Base-by-base conservation (phyloP, 1,284 basidiomycete genomes). In the Moesziomyces globuligerus region DNA sequence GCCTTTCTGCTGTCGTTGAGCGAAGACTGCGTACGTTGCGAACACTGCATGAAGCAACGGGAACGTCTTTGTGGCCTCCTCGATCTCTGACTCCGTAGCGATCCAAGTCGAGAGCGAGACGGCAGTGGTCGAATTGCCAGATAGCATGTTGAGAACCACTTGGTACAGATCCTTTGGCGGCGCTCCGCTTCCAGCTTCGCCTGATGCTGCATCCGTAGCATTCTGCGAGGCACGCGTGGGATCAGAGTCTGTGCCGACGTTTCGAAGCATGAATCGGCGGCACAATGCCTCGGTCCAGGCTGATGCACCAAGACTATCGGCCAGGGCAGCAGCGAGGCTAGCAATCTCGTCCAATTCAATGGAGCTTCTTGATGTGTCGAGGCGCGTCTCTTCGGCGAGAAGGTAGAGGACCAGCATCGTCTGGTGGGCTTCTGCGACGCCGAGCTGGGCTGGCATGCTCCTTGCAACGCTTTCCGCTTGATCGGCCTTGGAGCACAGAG, bases 311-410 rank as follows among this genome's bases (percentile, higher is more conserved):
- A 34, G 21, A 13, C 26, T 20, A 17, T 25, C 40, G 7, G 60
- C 58, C n/a, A 54, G 2, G 13, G 34, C 24, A 1, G 10, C 41
- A 25, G 43, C 43, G 2, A 48, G 54, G 24, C 46, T 18, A 6
- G 36, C 51, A 20, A 59, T 45, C 10, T 39, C 42, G 18, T n/a
- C 21, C 13, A 34, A 39, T 10, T 41, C 51, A 1, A 32, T 28
- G 10, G 24, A 26, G n/a, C 51, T 7, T 7, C 45, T 32, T 10
- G 56, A 59, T 7, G 39, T 32, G 36, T 72, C 70, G 28, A 70
- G 57, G 13, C 39, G 56, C 7, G 60, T 53, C 28, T 78, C 74
- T 28, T 71, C 64, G 21, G 74, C 72, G 24, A 71, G 56, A 28
- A 78, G 54, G 48, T 78, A 75, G 21, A 78, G 60, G 32, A 29